A percentile compares a stretch with the other conserved stretches of the same genome.
Evolutionary conservation across 202 grass and related monocot species (phyloP).

Genomic region (Panicum hallii): DNA sequence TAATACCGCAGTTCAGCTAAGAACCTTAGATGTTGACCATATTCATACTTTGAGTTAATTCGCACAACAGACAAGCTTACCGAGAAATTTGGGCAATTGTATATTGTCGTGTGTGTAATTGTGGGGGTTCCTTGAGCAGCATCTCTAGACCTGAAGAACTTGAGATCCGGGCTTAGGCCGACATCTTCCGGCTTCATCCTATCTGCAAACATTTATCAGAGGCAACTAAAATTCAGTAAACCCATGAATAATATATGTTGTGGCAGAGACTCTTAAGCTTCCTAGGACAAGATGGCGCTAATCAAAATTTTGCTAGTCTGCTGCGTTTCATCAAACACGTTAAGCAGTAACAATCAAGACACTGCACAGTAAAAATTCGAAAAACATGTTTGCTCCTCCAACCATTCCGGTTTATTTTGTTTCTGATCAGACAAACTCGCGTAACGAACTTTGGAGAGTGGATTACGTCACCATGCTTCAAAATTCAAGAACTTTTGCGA

Average conservation of each 20-base stretch:
- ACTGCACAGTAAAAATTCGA: no score
- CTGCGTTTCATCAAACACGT: no score
- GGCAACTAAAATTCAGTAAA: neutral
- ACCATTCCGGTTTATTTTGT: no score
- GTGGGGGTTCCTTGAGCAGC: constrained; percentile 26
- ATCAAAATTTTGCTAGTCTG: neutral
- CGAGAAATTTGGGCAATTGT: constrained; percentile 64
- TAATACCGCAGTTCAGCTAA: neutral
- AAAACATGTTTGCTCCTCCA: no score
- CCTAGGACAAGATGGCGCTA: neutral
- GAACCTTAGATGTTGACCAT: neutral
- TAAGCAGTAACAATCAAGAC: no score
- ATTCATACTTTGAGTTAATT: neutral
- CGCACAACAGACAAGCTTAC: constrained; percentile 31
- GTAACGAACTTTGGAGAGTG: no score
- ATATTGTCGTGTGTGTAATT: constrained; percentile 62
- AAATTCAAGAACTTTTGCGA: no score
- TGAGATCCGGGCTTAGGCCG: constrained; percentile 47
- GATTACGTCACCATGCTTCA: no score
- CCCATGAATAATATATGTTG: neutral
- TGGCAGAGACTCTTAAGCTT: neutral
- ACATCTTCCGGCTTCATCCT: constrained; percentile 67
- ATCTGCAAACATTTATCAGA: constrained; percentile 50
- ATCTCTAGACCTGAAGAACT: constrained; percentile 50
- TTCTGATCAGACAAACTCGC: no score